Evolutionary conservation across 225 moss, liverwort and hornwort genomes (phyloP).

Genomic region (Marchantia paleacea): DNA sequence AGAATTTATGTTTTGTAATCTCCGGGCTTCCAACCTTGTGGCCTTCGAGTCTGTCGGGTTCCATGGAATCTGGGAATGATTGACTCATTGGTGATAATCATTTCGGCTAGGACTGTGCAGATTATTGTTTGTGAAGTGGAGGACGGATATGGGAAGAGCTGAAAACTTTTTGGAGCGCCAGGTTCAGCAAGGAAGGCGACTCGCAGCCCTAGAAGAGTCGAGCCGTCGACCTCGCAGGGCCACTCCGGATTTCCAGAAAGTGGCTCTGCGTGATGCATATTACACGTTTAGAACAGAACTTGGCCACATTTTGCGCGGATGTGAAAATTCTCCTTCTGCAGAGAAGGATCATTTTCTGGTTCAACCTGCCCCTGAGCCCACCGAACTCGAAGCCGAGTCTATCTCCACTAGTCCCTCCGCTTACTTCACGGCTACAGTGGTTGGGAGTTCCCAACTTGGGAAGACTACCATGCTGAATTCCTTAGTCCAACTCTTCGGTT

Average conservation of each 20-base stretch:
- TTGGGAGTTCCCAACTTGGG: slow-evolving; percentile 24
- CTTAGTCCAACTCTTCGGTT: slow-evolving; percentile 26
- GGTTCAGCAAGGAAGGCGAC: slow-evolving; percentile 2
- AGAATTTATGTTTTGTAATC: too few species aligned
- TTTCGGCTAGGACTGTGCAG: neutral
- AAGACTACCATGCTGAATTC: slow-evolving; percentile 24
- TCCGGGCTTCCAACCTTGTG: too few species aligned
- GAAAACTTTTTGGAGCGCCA: slow-evolving; percentile 17
- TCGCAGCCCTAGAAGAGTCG: neutral
- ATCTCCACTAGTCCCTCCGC: neutral
- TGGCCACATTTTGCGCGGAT: slow-evolving; percentile 12
- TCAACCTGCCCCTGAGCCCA: neutral
- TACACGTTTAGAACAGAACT: neutral
- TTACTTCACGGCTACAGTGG: slow-evolving; percentile 26
- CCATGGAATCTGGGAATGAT: too few species aligned
- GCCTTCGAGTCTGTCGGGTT: too few species aligned
- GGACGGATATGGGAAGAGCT: slow-evolving; percentile 7
- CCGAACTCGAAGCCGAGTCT: neutral
- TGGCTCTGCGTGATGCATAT: slow-evolving; percentile 14
- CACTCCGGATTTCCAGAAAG: neutral
- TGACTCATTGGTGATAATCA: too few species aligned
- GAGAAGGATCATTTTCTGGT: neutral
- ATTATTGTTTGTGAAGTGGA: neutral
- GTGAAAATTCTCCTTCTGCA: slow-evolving; percentile 5
- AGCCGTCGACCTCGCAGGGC: neutral